These are phyloP conservation scores for Dendrobium officinale DNA, from an alignment of 106 monocot genomes.

Conservation along the genomic window DNA sequence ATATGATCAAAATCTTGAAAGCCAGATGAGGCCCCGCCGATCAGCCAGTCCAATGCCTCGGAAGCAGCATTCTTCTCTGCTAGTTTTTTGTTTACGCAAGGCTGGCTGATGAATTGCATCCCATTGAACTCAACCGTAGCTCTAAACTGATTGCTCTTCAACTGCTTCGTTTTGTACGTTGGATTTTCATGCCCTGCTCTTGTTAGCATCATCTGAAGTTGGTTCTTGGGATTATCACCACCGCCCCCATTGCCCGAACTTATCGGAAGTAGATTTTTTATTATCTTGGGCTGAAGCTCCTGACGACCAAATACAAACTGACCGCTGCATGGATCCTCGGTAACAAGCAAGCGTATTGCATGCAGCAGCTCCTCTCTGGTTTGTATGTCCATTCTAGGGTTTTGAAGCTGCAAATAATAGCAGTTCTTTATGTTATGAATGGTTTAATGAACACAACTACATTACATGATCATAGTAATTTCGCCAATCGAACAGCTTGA, in stretches of 20 bases:
- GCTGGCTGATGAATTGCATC: conserved; percentile 90
- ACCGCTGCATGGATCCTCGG: conserved; percentile 71
- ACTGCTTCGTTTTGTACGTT: conserved; percentile 56
- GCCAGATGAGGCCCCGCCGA: conserved; percentile 37
- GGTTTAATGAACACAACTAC: not conserved
- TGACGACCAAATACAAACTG: conserved; percentile 81
- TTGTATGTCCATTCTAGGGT: conserved; percentile 68
- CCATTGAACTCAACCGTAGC: conserved; percentile 80
- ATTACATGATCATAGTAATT: not conserved
- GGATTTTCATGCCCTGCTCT: conserved; percentile 81
- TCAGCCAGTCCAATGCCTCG: conserved; percentile 84
- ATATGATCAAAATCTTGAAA: conserved; percentile 53
- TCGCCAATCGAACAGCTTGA: not conserved
- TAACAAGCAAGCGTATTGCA: conserved; percentile 61
- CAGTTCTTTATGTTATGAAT: not conserved
- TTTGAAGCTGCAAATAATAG: conserved; percentile 54
- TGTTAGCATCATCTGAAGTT: conserved; percentile 70
- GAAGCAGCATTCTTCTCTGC: conserved; percentile 89
- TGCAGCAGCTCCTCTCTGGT: conserved; percentile 58
- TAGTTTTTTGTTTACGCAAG: conserved; percentile 76
- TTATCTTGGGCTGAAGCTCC: conserved; percentile 45
- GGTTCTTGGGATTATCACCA: conserved; percentile 73
- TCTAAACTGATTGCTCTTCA: conserved; percentile 55
- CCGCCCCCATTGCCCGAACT: conserved; percentile 15
- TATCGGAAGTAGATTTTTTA: conserved; percentile 16